These are phyloP conservation scores for Catunica adiposa DNA, from an alignment of 2,329 filamentous ascomycete genomes.

Conservation along the genomic window DNA sequence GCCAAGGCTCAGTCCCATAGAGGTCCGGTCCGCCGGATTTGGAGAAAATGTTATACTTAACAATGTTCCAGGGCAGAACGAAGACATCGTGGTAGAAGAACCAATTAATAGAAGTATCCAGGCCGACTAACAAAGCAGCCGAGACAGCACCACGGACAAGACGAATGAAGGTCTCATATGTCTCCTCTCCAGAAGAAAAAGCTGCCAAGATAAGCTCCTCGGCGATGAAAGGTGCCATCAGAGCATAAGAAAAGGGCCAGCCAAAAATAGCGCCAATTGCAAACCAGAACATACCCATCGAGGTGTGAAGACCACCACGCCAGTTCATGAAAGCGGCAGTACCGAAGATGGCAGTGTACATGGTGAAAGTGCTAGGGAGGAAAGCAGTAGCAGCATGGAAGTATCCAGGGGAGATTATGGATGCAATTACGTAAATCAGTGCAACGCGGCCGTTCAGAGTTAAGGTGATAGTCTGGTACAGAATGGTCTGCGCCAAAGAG, in stretches of 20 bases:
- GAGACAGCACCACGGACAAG: slow-evolving; percentile 51
- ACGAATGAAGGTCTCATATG: slow-evolving; percentile 43
- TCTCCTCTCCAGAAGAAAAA: slow-evolving; percentile 38
- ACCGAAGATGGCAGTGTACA: slow-evolving; percentile 83
- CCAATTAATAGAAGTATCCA: slow-evolving; percentile 57
- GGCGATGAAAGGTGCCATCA: slow-evolving; percentile 62
- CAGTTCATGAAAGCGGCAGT: slow-evolving; percentile 83
- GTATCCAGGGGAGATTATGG: slow-evolving; percentile 71
- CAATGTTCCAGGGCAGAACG: slow-evolving; percentile 77
- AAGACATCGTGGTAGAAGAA: slow-evolving; percentile 72
- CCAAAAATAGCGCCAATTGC: slow-evolving; percentile 70
- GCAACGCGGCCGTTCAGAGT: slow-evolving; percentile 71
- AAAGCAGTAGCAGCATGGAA: slow-evolving; percentile 81
- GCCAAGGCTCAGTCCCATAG: slow-evolving; percentile 92
- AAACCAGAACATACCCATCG: slow-evolving; percentile 79
- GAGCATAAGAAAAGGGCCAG: slow-evolving; percentile 83
- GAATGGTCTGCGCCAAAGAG: slow-evolving; percentile 62
- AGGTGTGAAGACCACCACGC: slow-evolving; percentile 61
- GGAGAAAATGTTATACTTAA: slow-evolving; percentile 88
- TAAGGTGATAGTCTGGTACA: slow-evolving; percentile 62
- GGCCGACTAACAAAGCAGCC: slow-evolving; percentile 45
- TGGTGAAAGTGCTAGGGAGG: slow-evolving; percentile 86
- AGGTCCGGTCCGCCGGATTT: slow-evolving; percentile 70
- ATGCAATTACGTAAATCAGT: slow-evolving; percentile 64
- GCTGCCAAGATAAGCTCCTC: slow-evolving; percentile 52